These are phyloP conservation scores for Arthrobotrys sphaeroides DNA, from an alignment of 2,329 filamentous ascomycete genomes.

Conservation along the genomic window DNA sequence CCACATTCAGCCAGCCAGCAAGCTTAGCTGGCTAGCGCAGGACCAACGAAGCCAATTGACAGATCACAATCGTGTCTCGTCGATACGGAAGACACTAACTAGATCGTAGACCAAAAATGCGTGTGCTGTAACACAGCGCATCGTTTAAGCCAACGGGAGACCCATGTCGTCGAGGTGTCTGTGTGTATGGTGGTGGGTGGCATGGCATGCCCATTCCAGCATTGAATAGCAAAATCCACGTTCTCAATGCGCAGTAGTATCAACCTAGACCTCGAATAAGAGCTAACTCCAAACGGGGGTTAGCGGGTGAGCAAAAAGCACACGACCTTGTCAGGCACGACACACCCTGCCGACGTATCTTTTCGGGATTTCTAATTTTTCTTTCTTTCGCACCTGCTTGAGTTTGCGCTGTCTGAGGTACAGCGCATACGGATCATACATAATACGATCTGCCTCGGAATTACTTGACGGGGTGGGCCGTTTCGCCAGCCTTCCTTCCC, in stretches of 20 bases:
- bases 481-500: slow-evolving; percentile 36
- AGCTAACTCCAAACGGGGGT: slow-evolving; percentile 18
- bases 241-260: slow-evolving; percentile 13
- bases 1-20: slow-evolving; percentile 26
- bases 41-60: slow-evolving; percentile 42
- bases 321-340: slow-evolving; percentile 45
- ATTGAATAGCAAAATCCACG: slow-evolving; percentile 25
- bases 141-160: slow-evolving; percentile 31
- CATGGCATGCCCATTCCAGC: slow-evolving; percentile 21
- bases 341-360: not conserved
- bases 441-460: slow-evolving; percentile 36
- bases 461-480: slow-evolving; percentile 33
- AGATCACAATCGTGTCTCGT: slow-evolving; percentile 50
- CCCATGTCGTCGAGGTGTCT: slow-evolving; percentile 12
- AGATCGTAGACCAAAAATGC: slow-evolving; percentile 30
- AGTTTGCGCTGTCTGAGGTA: slow-evolving; percentile 3
- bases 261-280: slow-evolving; percentile 16
- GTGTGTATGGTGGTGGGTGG: too few relatives aligned
- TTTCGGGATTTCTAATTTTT: not conserved
- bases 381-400: not conserved
- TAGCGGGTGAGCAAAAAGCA: slow-evolving; percentile 11
- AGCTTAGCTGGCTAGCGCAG: slow-evolving; percentile 47
- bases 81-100: slow-evolving; percentile 23
- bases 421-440: slow-evolving; percentile 35
- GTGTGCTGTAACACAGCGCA: slow-evolving; percentile 53